Evolutionary conservation across 1,284 basidiomycete species (phyloP).

Genomic region (Ustilago shanxiensis): DNA sequence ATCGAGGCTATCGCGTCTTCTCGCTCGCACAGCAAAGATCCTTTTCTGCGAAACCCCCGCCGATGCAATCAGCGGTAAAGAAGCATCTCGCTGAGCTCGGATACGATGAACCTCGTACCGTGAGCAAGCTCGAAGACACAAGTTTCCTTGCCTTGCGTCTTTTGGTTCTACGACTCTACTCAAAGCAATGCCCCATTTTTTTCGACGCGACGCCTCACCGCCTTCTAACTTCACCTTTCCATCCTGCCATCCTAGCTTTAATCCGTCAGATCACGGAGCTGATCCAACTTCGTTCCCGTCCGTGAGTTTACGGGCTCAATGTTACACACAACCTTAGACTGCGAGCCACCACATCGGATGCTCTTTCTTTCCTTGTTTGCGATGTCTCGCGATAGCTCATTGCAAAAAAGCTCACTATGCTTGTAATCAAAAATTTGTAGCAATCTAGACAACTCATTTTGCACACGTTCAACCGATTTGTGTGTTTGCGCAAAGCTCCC

Average conservation of each 20-base stretch:
- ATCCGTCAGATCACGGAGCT: neutral
- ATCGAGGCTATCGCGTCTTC: neutral
- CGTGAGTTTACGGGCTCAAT: no score
- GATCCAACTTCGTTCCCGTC: no score
- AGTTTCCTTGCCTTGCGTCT: constrained; percentile 59
- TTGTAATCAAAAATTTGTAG: neutral
- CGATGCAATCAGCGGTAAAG: constrained; percentile 97
- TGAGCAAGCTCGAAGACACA: constrained; percentile 72
- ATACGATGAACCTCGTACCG: constrained; percentile 86
- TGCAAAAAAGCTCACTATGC: neutral
- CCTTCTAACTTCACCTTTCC: neutral
- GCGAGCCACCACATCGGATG: neutral
- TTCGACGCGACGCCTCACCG: neutral
- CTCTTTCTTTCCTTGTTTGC: neutral
- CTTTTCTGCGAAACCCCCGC: constrained; percentile 76
- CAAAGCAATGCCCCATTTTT: neutral
- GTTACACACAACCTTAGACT: no score
- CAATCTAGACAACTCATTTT: neutral
- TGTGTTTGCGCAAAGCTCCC: no score
- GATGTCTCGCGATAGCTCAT: neutral
- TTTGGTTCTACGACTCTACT: no score
- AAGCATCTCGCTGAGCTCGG: constrained; percentile 88
- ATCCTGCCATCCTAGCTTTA: neutral
- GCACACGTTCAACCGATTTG: neutral
- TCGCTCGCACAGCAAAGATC: neutral